A percentile compares a stretch with the other conserved stretches of the same genome.
Evolutionary conservation across 305 asterid species (phyloP).

Genomic region (Solanum aculeatissimum): DNA sequence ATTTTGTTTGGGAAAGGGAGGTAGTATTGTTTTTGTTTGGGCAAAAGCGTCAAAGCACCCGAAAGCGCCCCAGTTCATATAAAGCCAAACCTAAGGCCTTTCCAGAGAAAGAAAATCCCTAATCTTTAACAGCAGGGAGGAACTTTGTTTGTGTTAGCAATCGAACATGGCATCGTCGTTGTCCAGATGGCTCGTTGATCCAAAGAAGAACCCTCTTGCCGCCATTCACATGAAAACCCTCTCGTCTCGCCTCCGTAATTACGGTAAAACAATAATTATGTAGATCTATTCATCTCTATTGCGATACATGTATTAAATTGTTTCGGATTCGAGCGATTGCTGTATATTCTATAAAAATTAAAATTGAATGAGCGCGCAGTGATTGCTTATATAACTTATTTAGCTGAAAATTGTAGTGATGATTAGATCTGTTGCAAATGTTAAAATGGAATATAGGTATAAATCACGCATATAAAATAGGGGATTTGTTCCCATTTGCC

Average conservation of each 20-base stretch:
- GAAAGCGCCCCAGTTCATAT: not conserved
- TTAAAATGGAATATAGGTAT: not conserved
- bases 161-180: conserved; percentile 23
- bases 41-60: not conserved
- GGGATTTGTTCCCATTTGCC: not conserved
- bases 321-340: not conserved
- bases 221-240: conserved; percentile 53
- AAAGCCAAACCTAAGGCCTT: not conserved
- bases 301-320: not conserved
- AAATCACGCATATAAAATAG: not conserved
- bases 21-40: not conserved
- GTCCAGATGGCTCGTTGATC: conserved; percentile 59
- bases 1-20: no score
- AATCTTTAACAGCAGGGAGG: not conserved
- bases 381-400: not conserved
- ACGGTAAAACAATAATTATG: conserved; percentile 17
- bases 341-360: not conserved
- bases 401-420: not conserved
- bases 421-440: not conserved
- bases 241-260: conserved; percentile 45
- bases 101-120: not conserved
- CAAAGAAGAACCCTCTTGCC: conserved; percentile 67
- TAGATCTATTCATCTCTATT: not conserved
- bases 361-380: not conserved
- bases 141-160: not conserved